Evolutionary conservation across 495 filamentous ascomycete species (phyloP).

Genomic region (Talaromyces trachyspermus): DNA sequence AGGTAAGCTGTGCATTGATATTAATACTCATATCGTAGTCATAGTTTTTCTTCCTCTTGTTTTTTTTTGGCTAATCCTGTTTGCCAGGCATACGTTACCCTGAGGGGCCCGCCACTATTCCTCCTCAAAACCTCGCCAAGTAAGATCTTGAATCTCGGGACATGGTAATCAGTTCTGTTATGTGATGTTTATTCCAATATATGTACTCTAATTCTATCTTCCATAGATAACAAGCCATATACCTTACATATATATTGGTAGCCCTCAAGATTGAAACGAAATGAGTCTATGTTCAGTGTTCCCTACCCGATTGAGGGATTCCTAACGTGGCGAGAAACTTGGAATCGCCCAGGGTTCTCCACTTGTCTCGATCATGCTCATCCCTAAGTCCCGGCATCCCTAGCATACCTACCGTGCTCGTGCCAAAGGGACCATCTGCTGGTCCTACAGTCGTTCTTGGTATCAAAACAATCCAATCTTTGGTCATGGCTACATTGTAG

Average conservation of each 20-base stretch:
- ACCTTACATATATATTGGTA: neutral
- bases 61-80: neutral
- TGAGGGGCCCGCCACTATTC: constrained; percentile 64
- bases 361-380: constrained; percentile 7
- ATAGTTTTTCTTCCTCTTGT: neutral
- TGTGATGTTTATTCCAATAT: too few relatives aligned
- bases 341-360: constrained; percentile 3
- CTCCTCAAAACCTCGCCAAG: constrained; percentile 58
- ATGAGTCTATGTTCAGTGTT: too few relatives aligned
- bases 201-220: neutral
- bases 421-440: constrained; percentile 8
- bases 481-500: constrained; percentile 13
- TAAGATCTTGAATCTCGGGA: too few relatives aligned
- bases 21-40: too few relatives aligned
- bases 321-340: constrained; percentile 7
- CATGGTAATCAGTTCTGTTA: too few relatives aligned
- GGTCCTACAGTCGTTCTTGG: constrained; percentile 9
- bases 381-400: constrained; percentile 4
- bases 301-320: neutral
- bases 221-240: neutral
- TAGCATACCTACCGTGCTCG: constrained; percentile 12
- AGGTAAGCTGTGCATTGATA: too few relatives aligned
- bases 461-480: constrained; percentile 14
- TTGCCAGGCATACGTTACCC: constrained; percentile 76
- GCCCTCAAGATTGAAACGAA: too few relatives aligned